These are phyloP conservation scores for Tricholomella constricta DNA, from an alignment of 768 basidiomycete species.

Conservation along the genomic window DNA sequence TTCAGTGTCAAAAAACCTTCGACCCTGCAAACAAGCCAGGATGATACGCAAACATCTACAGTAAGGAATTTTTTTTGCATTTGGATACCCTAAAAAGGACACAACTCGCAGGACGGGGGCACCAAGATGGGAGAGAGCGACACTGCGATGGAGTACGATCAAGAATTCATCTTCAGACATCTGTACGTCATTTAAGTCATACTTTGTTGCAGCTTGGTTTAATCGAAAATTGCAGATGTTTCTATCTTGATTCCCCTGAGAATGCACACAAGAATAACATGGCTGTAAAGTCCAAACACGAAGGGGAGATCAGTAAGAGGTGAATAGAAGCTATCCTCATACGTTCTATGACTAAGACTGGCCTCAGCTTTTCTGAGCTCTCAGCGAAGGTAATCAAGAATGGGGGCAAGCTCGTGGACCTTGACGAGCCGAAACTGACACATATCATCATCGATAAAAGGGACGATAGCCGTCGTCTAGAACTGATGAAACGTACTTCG, in stretches of 20 bases:
- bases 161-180: conserved; percentile 78
- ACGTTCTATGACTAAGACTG: conserved; percentile 6
- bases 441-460: conserved; percentile 86
- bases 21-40: conserved; percentile 5
- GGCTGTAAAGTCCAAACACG: conserved; percentile 52
- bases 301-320: conserved; percentile 55
- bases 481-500: conserved; percentile 70
- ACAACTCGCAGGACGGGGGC: conserved; percentile 24
- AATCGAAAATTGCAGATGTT: conserved; percentile 51
- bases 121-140: conserved; percentile 74
- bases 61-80: conserved; percentile 6
- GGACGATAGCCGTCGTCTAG: conserved; percentile 70
- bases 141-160: conserved; percentile 75
- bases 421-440: conserved; percentile 79
- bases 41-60: conserved; percentile 3
- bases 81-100: not conserved
- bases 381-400: conserved; percentile 57
- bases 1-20: conserved; percentile 31
- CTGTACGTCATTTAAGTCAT: conserved; percentile 49
- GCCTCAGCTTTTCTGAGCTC: conserved; percentile 55
- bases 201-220: not conserved
- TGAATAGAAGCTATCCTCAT: conserved; percentile 27
- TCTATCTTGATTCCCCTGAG: conserved; percentile 83
- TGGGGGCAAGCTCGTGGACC: conserved; percentile 71
- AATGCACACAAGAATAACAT: conserved; percentile 73